Evolutionary conservation across 2,329 filamentous ascomycete species (phyloP), one percentile per base, ranked within the genome.

Genomic region (Talaromyces sp.): DNA sequence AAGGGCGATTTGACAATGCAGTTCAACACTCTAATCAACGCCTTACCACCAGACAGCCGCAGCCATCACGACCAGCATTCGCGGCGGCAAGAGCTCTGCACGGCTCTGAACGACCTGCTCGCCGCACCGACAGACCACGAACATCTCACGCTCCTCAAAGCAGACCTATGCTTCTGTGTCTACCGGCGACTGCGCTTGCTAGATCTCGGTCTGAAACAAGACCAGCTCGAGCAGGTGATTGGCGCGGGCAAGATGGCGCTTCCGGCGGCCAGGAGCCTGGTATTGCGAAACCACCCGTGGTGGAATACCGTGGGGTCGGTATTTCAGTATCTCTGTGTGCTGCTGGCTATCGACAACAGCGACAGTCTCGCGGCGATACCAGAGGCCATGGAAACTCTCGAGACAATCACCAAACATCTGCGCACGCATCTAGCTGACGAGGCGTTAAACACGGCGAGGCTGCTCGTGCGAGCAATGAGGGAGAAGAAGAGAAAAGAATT

Each of bases 301-400:
- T 79, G 77, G 77, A 78, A 78, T 61, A 68, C 77, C 1, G 63
- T 79, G 2, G 72, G 73, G 54, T 72, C 73, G 0, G 69, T 73
- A 0, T 79, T 79, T 54, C 77, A 79, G 60, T 78, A 76, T 48
- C 66, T 76, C 10, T 79, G 76, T 62, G 71, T 76, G 29, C 65
- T 75, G 3, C 68, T 79, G 12, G 75, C 74, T 3, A 72, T 79
- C 24, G 74, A 75, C 52, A 77, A 75, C 2, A 68, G 70, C 0
- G 69, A 70, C 17, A 74, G 70, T 58, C 68, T 77, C 11, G 65
- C 70, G 2, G 67, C 68, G 26, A 69, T 79, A 6, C 64, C 70
- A 17, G 69, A 71, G 21, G 69, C 70, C 1, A 74, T 79, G 69
- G 68, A 70, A n/a, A 68, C 72, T 2, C 65, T 79, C 43, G 70